Evolutionary conservation across 2,329 filamentous ascomycete species (phyloP).

Genomic region (Claviceps africana): DNA sequence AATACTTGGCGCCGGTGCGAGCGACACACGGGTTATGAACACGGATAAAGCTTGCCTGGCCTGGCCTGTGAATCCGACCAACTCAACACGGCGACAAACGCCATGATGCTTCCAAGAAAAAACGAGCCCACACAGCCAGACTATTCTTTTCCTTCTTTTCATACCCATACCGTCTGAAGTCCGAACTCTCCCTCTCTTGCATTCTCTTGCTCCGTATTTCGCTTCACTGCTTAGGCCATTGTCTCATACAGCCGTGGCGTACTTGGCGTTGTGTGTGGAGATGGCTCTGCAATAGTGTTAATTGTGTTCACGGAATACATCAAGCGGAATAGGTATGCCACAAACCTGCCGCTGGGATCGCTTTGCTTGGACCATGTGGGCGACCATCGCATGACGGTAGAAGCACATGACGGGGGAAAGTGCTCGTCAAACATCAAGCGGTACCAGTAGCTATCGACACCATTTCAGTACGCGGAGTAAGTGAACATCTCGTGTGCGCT

Average conservation of each 20-base stretch:
- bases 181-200: neutral
- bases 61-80: neutral
- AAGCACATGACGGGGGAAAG: constrained; percentile 83
- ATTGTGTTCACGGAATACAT: neutral
- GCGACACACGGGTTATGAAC: neutral
- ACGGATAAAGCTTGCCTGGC: neutral
- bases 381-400: constrained; percentile 90
- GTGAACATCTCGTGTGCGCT: neutral
- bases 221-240: neutral
- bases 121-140: neutral
- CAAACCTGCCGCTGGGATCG: constrained; percentile 79
- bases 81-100: neutral
- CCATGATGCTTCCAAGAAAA: neutral
- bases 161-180: neutral
- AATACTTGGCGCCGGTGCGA: neutral
- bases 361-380: constrained; percentile 95
- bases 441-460: constrained; percentile 68
- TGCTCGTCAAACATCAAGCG: constrained; percentile 97
- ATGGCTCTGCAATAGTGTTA: constrained; percentile 47
- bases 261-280: constrained; percentile 60
- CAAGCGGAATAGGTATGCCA: constrained; percentile 2
- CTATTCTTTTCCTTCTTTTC: neutral
- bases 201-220: neutral
- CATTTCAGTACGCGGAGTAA: neutral
- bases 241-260: constrained; percentile 34